Evolutionary conservation across 192 early-diverging fungal genomes (phyloP).

Genomic region (Chytriomyces hyalinus): DNA sequence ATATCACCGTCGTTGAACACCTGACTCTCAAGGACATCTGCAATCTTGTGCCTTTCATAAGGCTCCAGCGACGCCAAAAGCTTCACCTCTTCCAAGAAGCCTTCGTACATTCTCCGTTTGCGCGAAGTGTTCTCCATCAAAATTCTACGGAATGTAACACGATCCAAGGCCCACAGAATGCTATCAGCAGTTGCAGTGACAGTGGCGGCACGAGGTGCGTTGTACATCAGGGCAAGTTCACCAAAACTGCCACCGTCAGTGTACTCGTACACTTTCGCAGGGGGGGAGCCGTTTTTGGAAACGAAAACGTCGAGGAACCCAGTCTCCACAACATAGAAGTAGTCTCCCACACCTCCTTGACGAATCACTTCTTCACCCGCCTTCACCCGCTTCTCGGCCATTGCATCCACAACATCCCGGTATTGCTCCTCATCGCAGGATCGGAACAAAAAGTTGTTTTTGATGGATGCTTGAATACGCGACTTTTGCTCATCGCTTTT

Average conservation of each 20-base stretch:
- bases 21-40: constrained; percentile 94
- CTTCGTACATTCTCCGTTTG: constrained; percentile 95
- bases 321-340: constrained; percentile 96
- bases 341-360: constrained; percentile 96
- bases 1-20: constrained; percentile 81
- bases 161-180: constrained; percentile 95
- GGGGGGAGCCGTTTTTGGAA: constrained; percentile 61
- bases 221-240: constrained; percentile 99
- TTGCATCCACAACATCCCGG: constrained; percentile 92
- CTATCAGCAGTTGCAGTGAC: constrained; percentile 83
- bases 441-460: constrained; percentile 92
- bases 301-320: constrained; percentile 94
- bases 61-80: constrained; percentile 87
- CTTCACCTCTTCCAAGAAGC: constrained; percentile 91
- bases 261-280: constrained; percentile 79
- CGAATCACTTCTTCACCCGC: constrained; percentile 79
- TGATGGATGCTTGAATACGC: constrained; percentile 81
- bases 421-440: constrained; percentile 95
- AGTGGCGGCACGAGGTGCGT: constrained; percentile 95
- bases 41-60: constrained; percentile 98
- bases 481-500: constrained; percentile 85
- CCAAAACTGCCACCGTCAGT: constrained; percentile 91
- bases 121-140: constrained; percentile 97
- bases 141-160: constrained; percentile 95
- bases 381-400: constrained; percentile 85